phyloP scores from a whole-genome alignment of 345 rosid genomes.

The Populus euphratica region DNA sequence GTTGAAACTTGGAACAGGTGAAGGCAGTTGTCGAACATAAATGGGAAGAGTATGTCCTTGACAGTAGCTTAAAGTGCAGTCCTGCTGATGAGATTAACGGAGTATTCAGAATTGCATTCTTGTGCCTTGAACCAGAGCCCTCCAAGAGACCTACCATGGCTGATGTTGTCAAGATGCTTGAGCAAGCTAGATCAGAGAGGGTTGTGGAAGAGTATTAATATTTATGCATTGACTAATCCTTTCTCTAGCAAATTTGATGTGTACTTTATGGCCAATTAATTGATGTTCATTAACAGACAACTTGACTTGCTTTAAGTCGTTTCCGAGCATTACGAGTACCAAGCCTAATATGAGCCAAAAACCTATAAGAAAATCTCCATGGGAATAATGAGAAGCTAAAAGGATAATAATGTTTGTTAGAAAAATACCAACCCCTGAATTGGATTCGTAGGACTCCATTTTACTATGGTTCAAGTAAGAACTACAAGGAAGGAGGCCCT shows the following conservation, averaged over 20 bases:
- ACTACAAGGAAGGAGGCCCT: background rate
- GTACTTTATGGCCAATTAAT: background rate
- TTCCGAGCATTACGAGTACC: background rate
- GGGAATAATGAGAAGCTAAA: background rate
- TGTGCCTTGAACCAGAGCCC: conserved; percentile 88
- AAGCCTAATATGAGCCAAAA: background rate
- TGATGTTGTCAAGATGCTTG: conserved; percentile 82
- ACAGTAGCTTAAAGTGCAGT: conserved; percentile 47
- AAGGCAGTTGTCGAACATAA: conserved; percentile 64
- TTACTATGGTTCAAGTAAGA: background rate
- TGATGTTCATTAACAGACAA: background rate
- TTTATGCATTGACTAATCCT: background rate
- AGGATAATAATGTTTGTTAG: background rate
- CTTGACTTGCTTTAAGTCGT: background rate
- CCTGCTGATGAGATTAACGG: conserved; percentile 53
- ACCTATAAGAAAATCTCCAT: background rate
- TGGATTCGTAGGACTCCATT: background rate
- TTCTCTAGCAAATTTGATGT: background rate
- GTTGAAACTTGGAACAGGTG: conserved; percentile 43
- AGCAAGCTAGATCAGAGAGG: conserved; percentile 39
- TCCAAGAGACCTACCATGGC: conserved; percentile 70
- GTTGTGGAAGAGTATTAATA: conserved; percentile 4
- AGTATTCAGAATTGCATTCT: conserved; percentile 53
- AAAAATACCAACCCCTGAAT: background rate
- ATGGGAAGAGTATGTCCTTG: conserved; percentile 58